These are phyloP conservation scores for Seiridium cupressi DNA, from an alignment of 2,329 filamentous ascomycete species.

Conservation along the genomic window DNA sequence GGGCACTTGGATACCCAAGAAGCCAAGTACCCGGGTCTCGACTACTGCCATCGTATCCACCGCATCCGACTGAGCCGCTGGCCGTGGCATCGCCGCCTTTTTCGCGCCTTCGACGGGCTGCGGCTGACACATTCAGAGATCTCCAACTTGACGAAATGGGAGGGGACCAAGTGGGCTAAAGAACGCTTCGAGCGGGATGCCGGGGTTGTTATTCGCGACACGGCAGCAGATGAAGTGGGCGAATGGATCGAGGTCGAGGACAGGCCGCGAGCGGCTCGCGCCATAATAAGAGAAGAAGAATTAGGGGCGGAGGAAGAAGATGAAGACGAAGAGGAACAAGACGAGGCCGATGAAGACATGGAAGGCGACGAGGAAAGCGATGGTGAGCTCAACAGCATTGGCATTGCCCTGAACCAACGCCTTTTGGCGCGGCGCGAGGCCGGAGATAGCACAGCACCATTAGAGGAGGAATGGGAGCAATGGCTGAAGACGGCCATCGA, in stretches of 20 bases:
- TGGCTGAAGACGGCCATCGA: constrained; percentile 72
- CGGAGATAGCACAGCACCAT: constrained; percentile 54
- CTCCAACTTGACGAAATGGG: constrained; percentile 72
- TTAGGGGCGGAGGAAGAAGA: constrained; percentile 28
- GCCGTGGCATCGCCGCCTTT: constrained; percentile 73
- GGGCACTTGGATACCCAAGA: constrained; percentile 77
- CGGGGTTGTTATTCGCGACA: constrained; percentile 67
- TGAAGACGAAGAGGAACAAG: constrained; percentile 31
- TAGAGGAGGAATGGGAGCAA: constrained; percentile 73
- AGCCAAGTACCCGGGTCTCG: constrained; percentile 77
- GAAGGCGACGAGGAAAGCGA: constrained; percentile 54
- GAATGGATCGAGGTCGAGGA: constrained; percentile 56
- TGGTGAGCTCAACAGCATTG: constrained; percentile 56
- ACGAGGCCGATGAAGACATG: constrained; percentile 32
- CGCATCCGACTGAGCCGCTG: constrained; percentile 76
- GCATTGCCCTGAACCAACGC: constrained; percentile 61
- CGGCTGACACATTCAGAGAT: constrained; percentile 70
- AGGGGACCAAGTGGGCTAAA: constrained; percentile 80
- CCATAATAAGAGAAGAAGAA: constrained; percentile 4
- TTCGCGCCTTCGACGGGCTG: constrained; percentile 71
- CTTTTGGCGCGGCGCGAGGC: constrained; percentile 62
- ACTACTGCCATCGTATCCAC: constrained; percentile 72
- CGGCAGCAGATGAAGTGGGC: constrained; percentile 65
- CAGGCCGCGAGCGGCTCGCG: constrained; percentile 18
- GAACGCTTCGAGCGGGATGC: constrained; percentile 77